Base-by-base conservation (phyloP, 2,329 filamentous ascomycete species). In the Dothideomycetes sp. region DNA sequence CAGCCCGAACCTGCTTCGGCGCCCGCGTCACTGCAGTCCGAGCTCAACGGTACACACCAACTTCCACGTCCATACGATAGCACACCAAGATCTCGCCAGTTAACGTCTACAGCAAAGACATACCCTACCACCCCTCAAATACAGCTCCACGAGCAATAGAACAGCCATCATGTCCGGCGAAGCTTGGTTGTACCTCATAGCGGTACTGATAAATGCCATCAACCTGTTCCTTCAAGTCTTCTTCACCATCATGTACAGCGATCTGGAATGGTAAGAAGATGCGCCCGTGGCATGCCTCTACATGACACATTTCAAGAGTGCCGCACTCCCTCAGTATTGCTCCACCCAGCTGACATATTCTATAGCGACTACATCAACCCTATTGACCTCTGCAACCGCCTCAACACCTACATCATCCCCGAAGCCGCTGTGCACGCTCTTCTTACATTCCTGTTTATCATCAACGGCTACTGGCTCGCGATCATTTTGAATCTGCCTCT, bases 171-270 rank as follows among this genome's bases (percentile, higher is more conserved):
- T 60, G 57, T 59, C 56, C 40, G 56, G 57, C 48, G 57, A 60
- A 57, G 57, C 57, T 49, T 60, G 57, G 91, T 73, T 98, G 63
- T 98, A 93, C 72, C 80, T 98, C 57, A 75, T 98, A 67, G 81
- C 89, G 68, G 93, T 98, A 66, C 77, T 98, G 63, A 93, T 98
- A 73, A 98, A 98, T 72, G 91, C 91, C 71, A 88, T 98, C 78
- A 98, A 98, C 74, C 77, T 98, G 59, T 98, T 98, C 68, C 76
- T 98, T 43, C 93, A 98, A 72, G 91, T 98, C 56, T 98, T 98
- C 77, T 98, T 98, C 72, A 98, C 91, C 43, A 98, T 98, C 61
- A 98, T 98, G 93, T 98, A 96, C 71, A 94, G 86, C 66, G 91
- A 98, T 75, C 69, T 98, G 57, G 91, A 98, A 82, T 98, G 91